Base-by-base conservation (phyloP, 805 yeast species). In the Suhomyces xylopsoci region DNA sequence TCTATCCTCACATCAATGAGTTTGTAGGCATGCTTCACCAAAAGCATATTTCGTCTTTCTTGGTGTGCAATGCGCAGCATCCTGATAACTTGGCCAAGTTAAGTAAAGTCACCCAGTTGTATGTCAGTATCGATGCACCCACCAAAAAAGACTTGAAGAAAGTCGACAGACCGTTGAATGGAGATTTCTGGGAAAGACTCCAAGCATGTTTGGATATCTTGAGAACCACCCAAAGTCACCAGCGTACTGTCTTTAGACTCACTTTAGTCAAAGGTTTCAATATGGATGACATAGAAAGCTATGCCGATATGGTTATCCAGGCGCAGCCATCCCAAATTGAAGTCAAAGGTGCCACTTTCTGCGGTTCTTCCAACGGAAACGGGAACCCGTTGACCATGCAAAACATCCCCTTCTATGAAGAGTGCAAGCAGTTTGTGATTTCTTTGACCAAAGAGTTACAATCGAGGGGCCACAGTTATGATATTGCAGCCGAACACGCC, bases 11-110 rank as follows among this genome's bases (percentile, higher is more conserved):
- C 64, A 91, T 91, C 67, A 90, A 88, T 67, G 89, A 85, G 66
- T 91, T 91, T 65, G 82, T 91, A 41, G 81, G 80, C 10, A 80
- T 91, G 84, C 74, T 92, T 48, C 97, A 91, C 63, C 88, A 81
- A 32, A 80, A 83, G 63, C 86, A 81, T 41, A 92, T 91, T 45
- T 88, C 96, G 2, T 85, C 94, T 49, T 91, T 91, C 68, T 77
- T 91, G 61, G 97, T 91, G 10, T 92, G 97, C 72, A 91, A 91
- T 66, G 97, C 97, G 7, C 97, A 91, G 73, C 97, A 91, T 69
- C 97, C 97, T 3, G 91, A 87, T 49, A 88, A 90, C 56, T 75
- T 91, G 59, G 82, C 80, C 20, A 77, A 78, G 2, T 74, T 91
- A 62, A 71, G 80, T 28, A 87, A 85, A 61, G 97, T 91, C 7